Base-by-base conservation (phyloP, 2,329 filamentous ascomycete species). In the Microcyclosporella mali region DNA sequence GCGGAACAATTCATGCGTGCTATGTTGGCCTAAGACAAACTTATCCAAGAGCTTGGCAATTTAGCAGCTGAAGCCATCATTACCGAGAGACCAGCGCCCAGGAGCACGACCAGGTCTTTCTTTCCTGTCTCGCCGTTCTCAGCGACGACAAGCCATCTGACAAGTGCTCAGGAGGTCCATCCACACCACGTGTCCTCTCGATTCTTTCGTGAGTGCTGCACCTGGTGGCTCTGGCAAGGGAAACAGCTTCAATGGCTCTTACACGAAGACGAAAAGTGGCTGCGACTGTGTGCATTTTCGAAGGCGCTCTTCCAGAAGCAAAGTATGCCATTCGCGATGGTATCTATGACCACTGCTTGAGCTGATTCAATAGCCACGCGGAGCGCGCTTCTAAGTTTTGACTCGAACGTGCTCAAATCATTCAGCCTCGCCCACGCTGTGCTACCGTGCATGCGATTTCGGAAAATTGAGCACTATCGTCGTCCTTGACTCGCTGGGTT, bases 161-260 rank as follows among this genome's bases (percentile, higher is more conserved):
- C 21, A 25, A 9, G 9, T 9, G 9, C 9, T 9, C 21, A 25
- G 21, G 21, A 25, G 21, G 9, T 4, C 21, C 21, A 6, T 9
- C 9, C 9, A 9, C 21, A 25, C 21, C 6, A 25, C 6, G 21
- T 6, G 4, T 25, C 21, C 21, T 25, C 21, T 25, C 21, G 21
- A 6, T 6, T 25, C 9, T 25, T 55, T 69, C 39, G 58, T 69
- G 33, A 66, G 64, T n/a, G 69, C 69, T 19, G 69, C 64, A 37
- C 68, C 67, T 3, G 62, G 66, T 19, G 71, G 70, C 18, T 72
- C 74, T 33, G 70, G 71, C 17, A 64, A 70, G 30, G 66, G 64
- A 27, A 58, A 72, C 12, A n/a, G 66, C 68, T 33, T 66, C 69
- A 9, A 64, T 67, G 33, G 67, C 72, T 36, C 59, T 68, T 15